These are phyloP conservation scores for Oryza nivara DNA, from an alignment of 176 grass and related monocot species.

Conservation along the genomic window DNA sequence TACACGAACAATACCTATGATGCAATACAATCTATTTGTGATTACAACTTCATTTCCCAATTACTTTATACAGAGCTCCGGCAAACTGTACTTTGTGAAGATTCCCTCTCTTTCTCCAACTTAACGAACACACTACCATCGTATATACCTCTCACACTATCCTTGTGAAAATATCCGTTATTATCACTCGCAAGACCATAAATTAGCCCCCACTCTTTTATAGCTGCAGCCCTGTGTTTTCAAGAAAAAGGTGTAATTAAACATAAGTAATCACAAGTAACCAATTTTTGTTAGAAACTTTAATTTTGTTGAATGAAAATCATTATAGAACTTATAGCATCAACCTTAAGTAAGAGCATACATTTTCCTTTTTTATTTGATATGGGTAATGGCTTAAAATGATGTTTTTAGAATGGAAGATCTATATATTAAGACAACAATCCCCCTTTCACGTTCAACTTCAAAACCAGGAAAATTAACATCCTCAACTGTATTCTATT, in stretches of 20 bases:
- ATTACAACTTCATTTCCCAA: background rate
- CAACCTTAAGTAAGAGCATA: background rate
- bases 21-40: no score
- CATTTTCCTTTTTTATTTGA: background rate
- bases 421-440: background rate
- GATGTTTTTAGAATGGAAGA: no score
- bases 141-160: constrained; percentile 52
- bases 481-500: no score
- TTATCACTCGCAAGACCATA: constrained; percentile 58
- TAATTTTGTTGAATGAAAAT: background rate
- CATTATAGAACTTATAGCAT: background rate
- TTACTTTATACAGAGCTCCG: background rate
- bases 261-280: background rate
- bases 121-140: constrained; percentile 67
- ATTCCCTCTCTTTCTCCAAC: constrained; percentile 50
- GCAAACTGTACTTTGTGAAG: constrained; percentile 33
- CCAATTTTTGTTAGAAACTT: background rate
- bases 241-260: background rate
- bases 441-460: no score
- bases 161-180: constrained; percentile 65
- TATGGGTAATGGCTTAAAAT: no score
- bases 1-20: no score
- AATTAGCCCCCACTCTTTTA: constrained; percentile 50
- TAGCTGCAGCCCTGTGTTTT: constrained; percentile 36
- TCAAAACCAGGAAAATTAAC: no score